Base-by-base conservation (phyloP, 441 rosid species). In the Populus hybrid region DNA sequence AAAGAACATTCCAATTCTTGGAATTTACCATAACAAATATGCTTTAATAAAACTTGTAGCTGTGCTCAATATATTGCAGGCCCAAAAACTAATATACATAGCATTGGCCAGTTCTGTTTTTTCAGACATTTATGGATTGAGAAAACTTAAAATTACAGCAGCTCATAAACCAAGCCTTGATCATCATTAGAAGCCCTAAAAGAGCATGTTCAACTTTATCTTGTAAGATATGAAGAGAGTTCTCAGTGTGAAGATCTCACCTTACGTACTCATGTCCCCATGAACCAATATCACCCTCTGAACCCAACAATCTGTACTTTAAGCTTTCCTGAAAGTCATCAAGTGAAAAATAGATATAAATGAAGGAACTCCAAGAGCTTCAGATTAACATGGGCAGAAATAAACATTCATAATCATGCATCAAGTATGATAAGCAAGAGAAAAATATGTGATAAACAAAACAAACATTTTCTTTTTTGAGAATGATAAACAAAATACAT, bases 251-350 rank as follows among this genome's bases (percentile, higher is more conserved):
- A 72, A 18, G 69, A 73, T 59, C 80, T 82, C 72, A 91, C 96
- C 99, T 91, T 66, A 96, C 99, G 83, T 96, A 96, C 81, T 93
- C 99, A 75, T 94, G 98, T 72, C 99, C 99, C 98, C 98, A 96
- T 0, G 95, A 93, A 81, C 98, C 98, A 53, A 94, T 92, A 80
- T 96, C 99, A 79, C 94, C 92, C 82, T 86, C 95, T n/a, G 98
- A 86, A 78, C 98, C 98, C 83, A 87, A 64, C 83, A 96, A 85
- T 88, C 97, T 88, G 87, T 88, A 96, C 77, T 87, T 88, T 78
- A 96, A 90, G 88, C 99, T 94, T 87, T 94, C 99, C 98, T 96
- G 90, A 83, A 73, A 69, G 40, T 11, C 73, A 73, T 71, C 78
- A 81, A 67, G 80, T 14, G 10, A 73, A 72, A 81, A 72, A 80